Evolutionary conservation across 805 yeast species (phyloP).

Genomic region (Candida odintsovae): DNA sequence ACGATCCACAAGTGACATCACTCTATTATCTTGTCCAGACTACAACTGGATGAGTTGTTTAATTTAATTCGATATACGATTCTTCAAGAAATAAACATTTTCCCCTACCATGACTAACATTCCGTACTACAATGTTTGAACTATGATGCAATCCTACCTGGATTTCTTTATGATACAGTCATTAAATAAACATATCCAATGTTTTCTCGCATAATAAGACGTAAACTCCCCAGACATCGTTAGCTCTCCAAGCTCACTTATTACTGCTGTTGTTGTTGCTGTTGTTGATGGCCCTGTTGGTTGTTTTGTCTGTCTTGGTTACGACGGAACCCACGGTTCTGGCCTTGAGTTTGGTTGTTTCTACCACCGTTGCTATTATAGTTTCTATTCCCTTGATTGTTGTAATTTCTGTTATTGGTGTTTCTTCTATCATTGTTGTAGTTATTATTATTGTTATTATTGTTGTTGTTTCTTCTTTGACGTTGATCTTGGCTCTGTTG

Average conservation of each 20-base stretch:
- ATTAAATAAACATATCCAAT: conserved; percentile 1
- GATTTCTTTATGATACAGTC: background rate
- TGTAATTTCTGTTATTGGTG: conserved; percentile 28
- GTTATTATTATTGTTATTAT: conserved; percentile 33
- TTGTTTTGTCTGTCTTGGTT: conserved; percentile 19
- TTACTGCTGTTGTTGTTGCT: conserved; percentile 5
- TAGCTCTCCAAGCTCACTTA: conserved; percentile 1
- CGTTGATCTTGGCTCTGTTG: conserved; percentile 42
- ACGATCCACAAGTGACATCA: too few relatives aligned
- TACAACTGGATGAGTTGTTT: too few relatives aligned
- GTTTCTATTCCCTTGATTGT: conserved; percentile 25
- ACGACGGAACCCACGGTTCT: conserved; percentile 2
- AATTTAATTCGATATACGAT: background rate
- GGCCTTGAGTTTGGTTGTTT: conserved; percentile 8
- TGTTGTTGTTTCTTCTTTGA: conserved; percentile 37
- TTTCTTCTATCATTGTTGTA: conserved; percentile 23
- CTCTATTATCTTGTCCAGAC: too few relatives aligned
- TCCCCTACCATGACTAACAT: background rate
- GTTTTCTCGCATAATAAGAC: background rate
- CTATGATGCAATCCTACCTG: background rate
- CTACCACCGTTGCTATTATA: conserved; percentile 19
- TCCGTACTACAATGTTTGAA: background rate
- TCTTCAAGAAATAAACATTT: background rate
- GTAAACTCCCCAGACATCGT: background rate
- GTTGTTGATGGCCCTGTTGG: conserved; percentile 2